These are phyloP conservation scores for Jacaranda copaia DNA, from an alignment of 257 asterid species.

Conservation along the genomic window DNA sequence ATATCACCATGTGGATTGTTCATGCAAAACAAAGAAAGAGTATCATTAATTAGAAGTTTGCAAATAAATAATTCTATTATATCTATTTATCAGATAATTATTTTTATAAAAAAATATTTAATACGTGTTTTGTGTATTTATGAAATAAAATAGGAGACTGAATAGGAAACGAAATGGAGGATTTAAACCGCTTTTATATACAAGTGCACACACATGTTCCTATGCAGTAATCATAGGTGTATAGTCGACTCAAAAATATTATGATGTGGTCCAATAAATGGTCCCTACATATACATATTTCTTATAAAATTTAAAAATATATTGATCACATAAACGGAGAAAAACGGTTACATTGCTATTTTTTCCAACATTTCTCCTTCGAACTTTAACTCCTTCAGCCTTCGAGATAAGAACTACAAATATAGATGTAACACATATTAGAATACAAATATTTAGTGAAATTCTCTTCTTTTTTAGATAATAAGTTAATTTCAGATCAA, in stretches of 20 bases:
- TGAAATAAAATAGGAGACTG: too few species aligned
- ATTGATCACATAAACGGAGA: background rate
- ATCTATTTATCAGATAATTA: too few species aligned
- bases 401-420: slow-evolving; percentile 54
- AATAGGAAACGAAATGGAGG: too few species aligned
- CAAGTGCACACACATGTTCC: background rate
- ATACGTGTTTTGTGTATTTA: too few species aligned
- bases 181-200: too few species aligned
- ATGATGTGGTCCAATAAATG: background rate
- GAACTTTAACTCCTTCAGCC: slow-evolving; percentile 55
- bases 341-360: slow-evolving; percentile 51
- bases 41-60: background rate
- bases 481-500: background rate
- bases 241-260: background rate
- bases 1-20: slow-evolving; percentile 26
- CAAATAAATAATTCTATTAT: background rate
- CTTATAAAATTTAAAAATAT: background rate
- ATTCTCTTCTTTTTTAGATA: background rate
- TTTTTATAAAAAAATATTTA: too few species aligned
- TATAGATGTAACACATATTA: slow-evolving; percentile 10
- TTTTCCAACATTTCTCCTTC: slow-evolving; percentile 69
- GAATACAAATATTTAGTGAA: background rate
- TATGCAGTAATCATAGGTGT: too few species aligned
- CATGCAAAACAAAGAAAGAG: slow-evolving; percentile 32
- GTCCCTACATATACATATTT: background rate